Percentiles rank a stretch among this genome's conserved stretches.
Evolutionary conservation across 1,139 yeast genomes (phyloP).

Genomic region (Hyphopichia wangnamkhiaoensis): DNA sequence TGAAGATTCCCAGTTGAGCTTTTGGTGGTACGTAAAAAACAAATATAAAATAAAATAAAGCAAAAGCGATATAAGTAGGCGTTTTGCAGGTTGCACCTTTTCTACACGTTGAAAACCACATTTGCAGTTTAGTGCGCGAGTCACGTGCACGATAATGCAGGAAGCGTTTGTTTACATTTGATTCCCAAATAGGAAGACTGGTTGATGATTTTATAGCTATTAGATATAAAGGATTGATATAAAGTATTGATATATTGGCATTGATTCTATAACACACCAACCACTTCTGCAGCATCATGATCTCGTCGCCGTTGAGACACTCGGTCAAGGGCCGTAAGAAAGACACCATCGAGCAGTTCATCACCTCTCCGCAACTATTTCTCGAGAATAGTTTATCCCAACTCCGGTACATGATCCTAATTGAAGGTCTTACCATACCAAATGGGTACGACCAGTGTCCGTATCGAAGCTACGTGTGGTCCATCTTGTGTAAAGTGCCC

Average conservation of each 20-base stretch:
- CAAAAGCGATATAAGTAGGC: neutral
- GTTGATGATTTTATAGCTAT: too few species aligned
- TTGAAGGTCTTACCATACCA: constrained; percentile 69
- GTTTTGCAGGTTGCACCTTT: constrained; percentile 1
- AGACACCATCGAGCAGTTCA: constrained; percentile 66
- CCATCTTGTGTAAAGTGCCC: constrained; percentile 67
- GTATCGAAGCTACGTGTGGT: constrained; percentile 79
- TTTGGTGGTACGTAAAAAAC: too few species aligned
- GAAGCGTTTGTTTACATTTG: constrained; percentile 1
- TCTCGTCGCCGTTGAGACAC: constrained; percentile 4
- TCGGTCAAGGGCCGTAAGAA: constrained; percentile 48
- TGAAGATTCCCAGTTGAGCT: neutral
- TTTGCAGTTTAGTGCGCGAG: neutral
- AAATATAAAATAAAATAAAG: too few species aligned
- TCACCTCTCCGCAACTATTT: constrained; percentile 61
- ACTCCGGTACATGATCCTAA: constrained; percentile 72
- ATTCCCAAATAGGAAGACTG: neutral
- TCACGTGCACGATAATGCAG: neutral
- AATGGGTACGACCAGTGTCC: constrained; percentile 57
- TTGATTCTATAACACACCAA: neutral
- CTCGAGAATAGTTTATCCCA: constrained; percentile 75
- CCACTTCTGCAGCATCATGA: neutral
- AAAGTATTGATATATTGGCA: neutral
- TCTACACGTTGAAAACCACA: neutral
- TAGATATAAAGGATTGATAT: neutral